Conservation (phyloP, 306 rosid genomes). For the Alnus glutinosa region DNA sequence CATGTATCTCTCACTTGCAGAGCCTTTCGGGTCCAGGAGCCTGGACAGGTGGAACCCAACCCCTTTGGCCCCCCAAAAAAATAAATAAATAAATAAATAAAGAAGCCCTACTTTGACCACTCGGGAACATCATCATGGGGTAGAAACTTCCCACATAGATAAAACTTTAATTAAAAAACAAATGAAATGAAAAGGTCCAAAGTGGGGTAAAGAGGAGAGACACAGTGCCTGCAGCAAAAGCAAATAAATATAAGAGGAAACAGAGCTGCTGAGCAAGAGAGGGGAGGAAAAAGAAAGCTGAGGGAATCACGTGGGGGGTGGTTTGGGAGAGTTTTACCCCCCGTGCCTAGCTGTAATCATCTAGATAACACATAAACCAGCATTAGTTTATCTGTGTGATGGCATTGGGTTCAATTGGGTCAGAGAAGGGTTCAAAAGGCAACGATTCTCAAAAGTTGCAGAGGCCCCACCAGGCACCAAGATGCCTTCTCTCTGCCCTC, state of each 20-base stretch:
- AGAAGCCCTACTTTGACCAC: conserved; percentile 25
- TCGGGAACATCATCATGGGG: conserved; percentile 17
- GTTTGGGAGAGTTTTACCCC: conserved; percentile 31
- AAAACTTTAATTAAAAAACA: background rate
- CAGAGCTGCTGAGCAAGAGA: conserved; percentile 22
- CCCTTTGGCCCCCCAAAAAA: background rate
- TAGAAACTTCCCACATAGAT: background rate
- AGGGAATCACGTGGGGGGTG: conserved; percentile 36
- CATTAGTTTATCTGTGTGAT: conserved; percentile 29
- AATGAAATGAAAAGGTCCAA: background rate
- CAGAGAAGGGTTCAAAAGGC: conserved; percentile 20
- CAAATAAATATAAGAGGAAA: background rate
- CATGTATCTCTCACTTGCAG: too few relatives aligned
- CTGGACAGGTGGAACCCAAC: background rate
- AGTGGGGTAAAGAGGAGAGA: conserved; percentile 8
- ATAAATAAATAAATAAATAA: too few relatives aligned
- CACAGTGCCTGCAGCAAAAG: conserved; percentile 37
- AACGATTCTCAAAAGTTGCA: conserved; percentile 11
- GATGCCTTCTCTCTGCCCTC: conserved; percentile 2
- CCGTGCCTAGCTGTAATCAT: conserved; percentile 41
- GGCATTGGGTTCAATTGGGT: conserved; percentile 21
- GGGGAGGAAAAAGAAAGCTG: conserved; percentile 32
- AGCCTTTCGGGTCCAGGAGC: background rate
- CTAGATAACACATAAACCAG: conserved; percentile 20
- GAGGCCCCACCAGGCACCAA: conserved; percentile 23